These are phyloP conservation scores for Bipolaris oryzae DNA, from an alignment of 2,329 filamentous ascomycete genomes.

Conservation along the genomic window DNA sequence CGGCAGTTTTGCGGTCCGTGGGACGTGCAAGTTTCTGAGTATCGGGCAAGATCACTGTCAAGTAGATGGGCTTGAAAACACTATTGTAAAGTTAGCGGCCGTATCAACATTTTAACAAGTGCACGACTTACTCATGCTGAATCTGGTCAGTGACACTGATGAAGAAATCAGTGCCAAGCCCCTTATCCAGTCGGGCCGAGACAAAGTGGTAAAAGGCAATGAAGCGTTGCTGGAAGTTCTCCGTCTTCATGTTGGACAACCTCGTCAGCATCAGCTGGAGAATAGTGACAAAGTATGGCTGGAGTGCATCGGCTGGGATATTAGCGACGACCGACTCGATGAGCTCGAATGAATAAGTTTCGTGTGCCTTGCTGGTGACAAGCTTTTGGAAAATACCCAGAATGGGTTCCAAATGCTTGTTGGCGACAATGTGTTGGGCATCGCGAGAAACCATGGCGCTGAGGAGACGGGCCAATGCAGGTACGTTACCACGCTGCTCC, in stretches of 20 bases:
- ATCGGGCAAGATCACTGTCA: slow-evolving; percentile 82
- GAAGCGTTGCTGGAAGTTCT: slow-evolving; percentile 85
- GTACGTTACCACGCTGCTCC: slow-evolving; percentile 92
- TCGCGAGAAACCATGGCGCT: slow-evolving; percentile 82
- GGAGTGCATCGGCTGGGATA: slow-evolving; percentile 74
- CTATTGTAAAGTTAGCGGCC: slow-evolving; percentile 47
- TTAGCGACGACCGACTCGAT: slow-evolving; percentile 78
- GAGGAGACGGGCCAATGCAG: slow-evolving; percentile 84
- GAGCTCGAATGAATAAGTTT: slow-evolving; percentile 86
- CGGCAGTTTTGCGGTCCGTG: slow-evolving; percentile 89
- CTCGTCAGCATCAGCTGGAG: slow-evolving; percentile 80
- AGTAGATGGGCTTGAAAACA: slow-evolving; percentile 84
- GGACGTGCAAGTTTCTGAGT: slow-evolving; percentile 88
- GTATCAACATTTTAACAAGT: not conserved
- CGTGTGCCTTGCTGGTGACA: slow-evolving; percentile 79
- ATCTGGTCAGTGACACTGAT: slow-evolving; percentile 82
- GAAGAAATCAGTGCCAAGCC: slow-evolving; percentile 92
- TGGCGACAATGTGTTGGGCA: slow-evolving; percentile 71
- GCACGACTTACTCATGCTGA: slow-evolving; percentile 64
- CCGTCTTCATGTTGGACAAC: slow-evolving; percentile 74
- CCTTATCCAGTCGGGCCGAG: slow-evolving; percentile 76
- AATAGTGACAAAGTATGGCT: slow-evolving; percentile 79
- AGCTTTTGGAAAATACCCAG: slow-evolving; percentile 97
- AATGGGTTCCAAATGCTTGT: slow-evolving; percentile 83
- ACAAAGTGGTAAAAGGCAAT: slow-evolving; percentile 94